Conservation (phyloP, 1,139 yeast genomes). For the Lodderomyces parapsilosis region DNA sequence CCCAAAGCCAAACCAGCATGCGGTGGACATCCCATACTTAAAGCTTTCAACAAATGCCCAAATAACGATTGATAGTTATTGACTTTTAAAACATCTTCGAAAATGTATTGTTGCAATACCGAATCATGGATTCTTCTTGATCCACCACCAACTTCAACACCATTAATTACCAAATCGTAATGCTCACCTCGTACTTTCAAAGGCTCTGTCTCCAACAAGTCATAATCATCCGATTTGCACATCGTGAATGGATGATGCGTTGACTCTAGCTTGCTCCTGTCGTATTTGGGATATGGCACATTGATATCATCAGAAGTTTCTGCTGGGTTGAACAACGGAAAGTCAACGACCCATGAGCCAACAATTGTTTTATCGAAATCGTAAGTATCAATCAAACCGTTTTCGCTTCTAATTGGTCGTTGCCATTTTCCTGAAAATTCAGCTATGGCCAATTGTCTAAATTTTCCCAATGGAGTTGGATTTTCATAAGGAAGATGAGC, state of each 20-base stretch:
- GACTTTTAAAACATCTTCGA: slow-evolving; percentile 56
- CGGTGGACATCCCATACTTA: slow-evolving; percentile 94
- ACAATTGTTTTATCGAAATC: slow-evolving; percentile 43
- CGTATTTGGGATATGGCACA: slow-evolving; percentile 61
- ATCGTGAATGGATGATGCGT: slow-evolving; percentile 98
- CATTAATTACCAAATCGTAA: slow-evolving; percentile 90
- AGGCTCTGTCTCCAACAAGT: slow-evolving; percentile 52
- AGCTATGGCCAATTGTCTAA: slow-evolving; percentile 70
- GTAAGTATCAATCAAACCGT: slow-evolving; percentile 17
- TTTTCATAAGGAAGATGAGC: slow-evolving; percentile 73
- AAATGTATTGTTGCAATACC: slow-evolving; percentile 67
- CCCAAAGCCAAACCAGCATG: slow-evolving; percentile 98
- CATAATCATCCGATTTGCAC: slow-evolving; percentile 73
- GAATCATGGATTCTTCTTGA: slow-evolving; percentile 93
- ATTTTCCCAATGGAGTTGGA: slow-evolving; percentile 91
- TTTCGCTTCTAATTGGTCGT: slow-evolving; percentile 31
- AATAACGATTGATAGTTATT: slow-evolving; percentile 61
- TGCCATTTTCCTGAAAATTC: slow-evolving; percentile 53
- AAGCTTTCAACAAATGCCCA: slow-evolving; percentile 82
- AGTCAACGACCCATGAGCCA: slow-evolving; percentile 84
- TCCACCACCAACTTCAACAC: slow-evolving; percentile 97
- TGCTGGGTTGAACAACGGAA: slow-evolving; percentile 84
- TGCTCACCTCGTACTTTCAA: slow-evolving; percentile 83
- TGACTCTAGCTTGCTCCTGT: slow-evolving; percentile 49
- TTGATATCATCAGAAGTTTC: slow-evolving; percentile 40